Conservation (phyloP, 2,329 filamentous ascomycete genomes). For the Pestalotiopsis sp. region DNA sequence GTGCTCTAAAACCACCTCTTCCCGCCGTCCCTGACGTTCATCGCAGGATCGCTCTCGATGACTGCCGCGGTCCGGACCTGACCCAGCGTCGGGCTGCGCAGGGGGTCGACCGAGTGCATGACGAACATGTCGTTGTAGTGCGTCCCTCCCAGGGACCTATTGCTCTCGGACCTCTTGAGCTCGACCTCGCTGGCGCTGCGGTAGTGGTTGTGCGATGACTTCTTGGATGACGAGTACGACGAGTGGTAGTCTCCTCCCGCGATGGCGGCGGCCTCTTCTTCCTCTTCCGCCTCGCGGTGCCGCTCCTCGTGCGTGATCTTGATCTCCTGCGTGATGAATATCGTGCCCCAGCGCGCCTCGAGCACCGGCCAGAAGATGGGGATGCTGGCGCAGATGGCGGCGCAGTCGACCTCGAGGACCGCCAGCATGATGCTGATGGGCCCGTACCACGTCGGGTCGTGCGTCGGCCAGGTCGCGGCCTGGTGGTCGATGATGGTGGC, state of each 20-base stretch:
- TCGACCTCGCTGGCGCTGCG: constrained; percentile 22
- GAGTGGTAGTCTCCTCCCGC: not conserved
- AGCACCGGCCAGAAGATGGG: constrained; percentile 31
- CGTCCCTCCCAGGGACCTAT: not conserved
- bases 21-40: not conserved
- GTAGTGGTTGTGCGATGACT: not conserved
- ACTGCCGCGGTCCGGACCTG: not conserved
- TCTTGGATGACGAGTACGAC: not conserved
- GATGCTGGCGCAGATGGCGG: constrained; percentile 28
- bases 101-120: constrained; percentile 13
- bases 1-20: not conserved
- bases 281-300: constrained; percentile 23
- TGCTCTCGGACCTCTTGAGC: constrained; percentile 12
- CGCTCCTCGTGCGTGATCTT: constrained; percentile 26
- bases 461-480: constrained; percentile 30
- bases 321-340: constrained; percentile 30
- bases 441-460: constrained; percentile 36
- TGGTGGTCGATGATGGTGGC: constrained; percentile 29
- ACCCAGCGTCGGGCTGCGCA: constrained; percentile 1
- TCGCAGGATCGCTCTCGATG: not conserved
- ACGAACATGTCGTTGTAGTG: constrained; percentile 9
- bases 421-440: constrained; percentile 27
- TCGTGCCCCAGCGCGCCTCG: constrained; percentile 24
- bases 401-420: constrained; percentile 26
- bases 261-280: constrained; percentile 11